Evolutionary conservation across 257 asterid species (phyloP).

Genomic region (Solanum tarapatanum): DNA sequence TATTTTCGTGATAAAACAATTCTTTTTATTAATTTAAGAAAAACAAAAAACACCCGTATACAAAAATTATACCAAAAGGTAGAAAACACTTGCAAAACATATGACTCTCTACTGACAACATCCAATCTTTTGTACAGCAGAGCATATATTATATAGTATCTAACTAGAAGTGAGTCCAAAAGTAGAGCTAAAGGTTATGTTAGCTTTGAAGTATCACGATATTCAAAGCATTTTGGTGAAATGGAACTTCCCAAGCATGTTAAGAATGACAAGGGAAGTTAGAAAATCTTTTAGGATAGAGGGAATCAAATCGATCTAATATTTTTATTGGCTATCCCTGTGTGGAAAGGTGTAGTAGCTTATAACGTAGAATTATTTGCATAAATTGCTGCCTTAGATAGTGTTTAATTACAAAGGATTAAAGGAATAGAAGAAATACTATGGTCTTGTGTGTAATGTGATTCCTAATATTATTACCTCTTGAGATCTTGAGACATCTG

Average conservation of each 20-base stretch:
- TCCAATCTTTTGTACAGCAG: neutral
- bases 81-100: neutral
- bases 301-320: neutral
- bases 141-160: neutral
- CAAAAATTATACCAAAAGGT: neutral
- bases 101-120: neutral
- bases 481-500: neutral
- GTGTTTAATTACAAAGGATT: neutral
- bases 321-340: neutral
- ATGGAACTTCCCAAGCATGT: neutral
- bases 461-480: neutral
- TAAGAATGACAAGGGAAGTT: neutral
- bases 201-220: neutral
- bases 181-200: neutral
- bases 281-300: neutral
- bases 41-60: neutral
- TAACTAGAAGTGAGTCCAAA: neutral
- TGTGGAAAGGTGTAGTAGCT: neutral
- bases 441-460: neutral
- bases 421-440: neutral
- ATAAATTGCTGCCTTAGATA: neutral
- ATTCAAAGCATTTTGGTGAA: neutral
- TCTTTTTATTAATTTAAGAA: neutral
- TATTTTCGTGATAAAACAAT: neutral
- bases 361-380: neutral